phyloP scores from a whole-genome alignment of 78 protist genomes.

The Cyanophora paradoxa region DNA sequence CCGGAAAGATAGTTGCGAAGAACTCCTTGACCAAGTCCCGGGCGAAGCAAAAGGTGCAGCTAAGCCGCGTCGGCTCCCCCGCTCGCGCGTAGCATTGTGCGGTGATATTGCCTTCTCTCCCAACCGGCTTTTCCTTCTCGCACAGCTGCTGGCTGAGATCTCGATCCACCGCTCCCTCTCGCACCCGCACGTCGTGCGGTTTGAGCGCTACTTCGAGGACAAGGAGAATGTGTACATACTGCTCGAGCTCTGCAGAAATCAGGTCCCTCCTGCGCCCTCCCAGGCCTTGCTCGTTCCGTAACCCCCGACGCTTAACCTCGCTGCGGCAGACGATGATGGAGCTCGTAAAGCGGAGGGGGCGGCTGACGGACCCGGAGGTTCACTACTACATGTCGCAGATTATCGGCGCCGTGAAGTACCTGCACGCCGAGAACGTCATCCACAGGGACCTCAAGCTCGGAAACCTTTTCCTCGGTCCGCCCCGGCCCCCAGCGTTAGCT shows the following conservation, averaged over 20 bases:
- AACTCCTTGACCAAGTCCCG: slow-evolving; percentile 61
- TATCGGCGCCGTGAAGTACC: slow-evolving; percentile 32
- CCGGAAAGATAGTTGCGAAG: slow-evolving; percentile 82
- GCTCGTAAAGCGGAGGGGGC: slow-evolving; percentile 42
- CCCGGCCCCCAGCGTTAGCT: too few relatives aligned
- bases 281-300: too few relatives aligned
- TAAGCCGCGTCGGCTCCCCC: neutral
- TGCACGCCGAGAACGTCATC: slow-evolving; percentile 58
- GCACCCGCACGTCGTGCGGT: slow-evolving; percentile 83
- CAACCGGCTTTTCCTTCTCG: neutral
- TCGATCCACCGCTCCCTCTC: slow-evolving; percentile 74
- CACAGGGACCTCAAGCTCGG: slow-evolving; percentile 87
- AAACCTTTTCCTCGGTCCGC: slow-evolving; percentile 73
- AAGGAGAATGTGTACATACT: slow-evolving; percentile 80
- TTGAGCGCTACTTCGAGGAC: slow-evolving; percentile 80
- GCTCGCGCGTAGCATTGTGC: neutral
- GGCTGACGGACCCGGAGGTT: slow-evolving; percentile 67
- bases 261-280: too few relatives aligned
- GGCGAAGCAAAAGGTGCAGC: slow-evolving; percentile 52
- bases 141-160: slow-evolving; percentile 79
- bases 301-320: too few relatives aligned
- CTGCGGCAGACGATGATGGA: slow-evolving; percentile 83
- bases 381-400: slow-evolving; percentile 51
- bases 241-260: slow-evolving; percentile 86
- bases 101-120: neutral